These are phyloP conservation scores for Paramecium tetraurelia DNA, from an alignment of 73 alveolate species.

Conservation along the genomic window DNA sequence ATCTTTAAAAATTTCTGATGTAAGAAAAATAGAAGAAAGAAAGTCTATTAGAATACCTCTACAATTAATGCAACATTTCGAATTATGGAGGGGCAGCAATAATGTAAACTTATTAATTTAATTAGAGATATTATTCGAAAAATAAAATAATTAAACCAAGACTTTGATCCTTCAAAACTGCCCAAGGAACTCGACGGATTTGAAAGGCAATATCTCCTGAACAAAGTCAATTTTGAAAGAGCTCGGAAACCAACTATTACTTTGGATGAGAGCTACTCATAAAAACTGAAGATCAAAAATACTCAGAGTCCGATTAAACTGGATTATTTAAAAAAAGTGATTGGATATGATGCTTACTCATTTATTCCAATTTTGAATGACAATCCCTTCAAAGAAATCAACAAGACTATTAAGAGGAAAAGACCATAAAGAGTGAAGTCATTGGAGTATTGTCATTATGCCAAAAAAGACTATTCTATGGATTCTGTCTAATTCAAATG, in stretches of 20 bases:
- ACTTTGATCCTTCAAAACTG: neutral
- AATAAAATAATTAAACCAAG: neutral
- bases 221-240: neutral
- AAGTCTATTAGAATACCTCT: neutral
- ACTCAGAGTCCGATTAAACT: neutral
- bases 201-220: neutral
- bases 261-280: neutral
- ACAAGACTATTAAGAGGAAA: neutral
- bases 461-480: neutral
- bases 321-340: neutral
- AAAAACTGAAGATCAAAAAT: neutral
- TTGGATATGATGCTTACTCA: neutral
- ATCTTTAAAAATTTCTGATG: neutral
- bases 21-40: neutral
- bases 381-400: neutral
- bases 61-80: neutral
- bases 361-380: neutral
- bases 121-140: neutral
- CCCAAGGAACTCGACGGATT: neutral
- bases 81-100: neutral
- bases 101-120: neutral
- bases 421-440: constrained; percentile 6
- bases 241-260: neutral
- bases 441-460: neutral
- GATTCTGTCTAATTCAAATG: neutral